A percentile compares a stretch with the other conserved stretches of the same genome.
Conservation (phyloP, 129 eudicot genomes). For the Tanacetum coccineum region DNA sequence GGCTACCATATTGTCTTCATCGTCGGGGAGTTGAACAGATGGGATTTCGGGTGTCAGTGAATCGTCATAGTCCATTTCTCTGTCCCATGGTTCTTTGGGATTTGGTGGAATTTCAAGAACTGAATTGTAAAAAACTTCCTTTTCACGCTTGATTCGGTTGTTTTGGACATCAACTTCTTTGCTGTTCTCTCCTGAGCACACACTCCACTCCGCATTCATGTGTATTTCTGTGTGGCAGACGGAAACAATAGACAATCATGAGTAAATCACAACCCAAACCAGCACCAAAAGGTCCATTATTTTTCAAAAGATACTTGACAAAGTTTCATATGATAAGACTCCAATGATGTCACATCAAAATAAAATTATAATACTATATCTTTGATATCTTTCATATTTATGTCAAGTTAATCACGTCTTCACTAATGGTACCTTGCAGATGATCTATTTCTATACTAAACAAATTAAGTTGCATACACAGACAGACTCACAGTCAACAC, state of each 20-base stretch:
- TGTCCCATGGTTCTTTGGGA: constrained; percentile 98
- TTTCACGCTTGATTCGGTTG: constrained; percentile 71
- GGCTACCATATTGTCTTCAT: constrained; percentile 25
- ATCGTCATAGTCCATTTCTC: constrained; percentile 89
- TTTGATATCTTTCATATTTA: no score
- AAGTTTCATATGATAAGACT: no score
- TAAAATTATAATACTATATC: no score
- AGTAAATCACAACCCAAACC: constrained; percentile 5
- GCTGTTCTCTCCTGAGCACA: constrained; percentile 69
- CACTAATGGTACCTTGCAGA: no score
- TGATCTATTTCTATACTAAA: no score
- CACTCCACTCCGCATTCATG: constrained; percentile 48
- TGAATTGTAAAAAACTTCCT: constrained; percentile 54
- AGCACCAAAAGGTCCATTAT: background rate
- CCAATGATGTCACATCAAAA: no score
- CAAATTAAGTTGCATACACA: no score
- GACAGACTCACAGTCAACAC: no score
- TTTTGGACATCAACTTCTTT: constrained; percentile 86
- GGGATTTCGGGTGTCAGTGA: constrained; percentile 78
- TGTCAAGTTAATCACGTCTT: no score
- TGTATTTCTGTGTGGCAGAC: constrained; percentile 57
- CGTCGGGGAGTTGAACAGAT: constrained; percentile 68
- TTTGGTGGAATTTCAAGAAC: constrained; percentile 60
- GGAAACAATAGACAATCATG: constrained; percentile 15
- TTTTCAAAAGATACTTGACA: no score